A percentile compares a stretch with the other conserved stretches of the same genome.
Conservation (phyloP, 75 land plant genomes). For the Pseudotsuga menziesii region DNA sequence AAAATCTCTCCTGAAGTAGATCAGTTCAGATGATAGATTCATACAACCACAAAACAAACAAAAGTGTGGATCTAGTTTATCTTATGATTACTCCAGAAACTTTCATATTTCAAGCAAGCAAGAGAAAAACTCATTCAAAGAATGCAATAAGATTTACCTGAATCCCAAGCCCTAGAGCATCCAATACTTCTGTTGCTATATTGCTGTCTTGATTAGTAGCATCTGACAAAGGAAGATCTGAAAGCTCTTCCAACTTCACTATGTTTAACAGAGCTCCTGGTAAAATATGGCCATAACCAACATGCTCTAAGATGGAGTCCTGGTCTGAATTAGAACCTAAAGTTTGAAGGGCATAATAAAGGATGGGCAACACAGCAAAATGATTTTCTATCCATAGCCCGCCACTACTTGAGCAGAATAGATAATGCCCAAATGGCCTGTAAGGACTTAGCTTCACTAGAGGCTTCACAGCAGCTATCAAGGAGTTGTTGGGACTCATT, state of each 20-base stretch:
- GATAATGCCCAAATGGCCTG: conserved; percentile 52
- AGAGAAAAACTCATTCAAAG: neutral
- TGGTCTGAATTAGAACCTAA: neutral
- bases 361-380: conserved; percentile 47
- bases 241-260: neutral
- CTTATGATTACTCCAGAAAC: too few relatives aligned
- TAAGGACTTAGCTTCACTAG: conserved; percentile 49
- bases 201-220: neutral
- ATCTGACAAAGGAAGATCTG: neutral
- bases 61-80: too few relatives aligned
- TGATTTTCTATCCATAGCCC: conserved; percentile 28
- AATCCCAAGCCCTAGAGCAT: neutral
- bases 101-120: too few relatives aligned
- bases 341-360: conserved; percentile 37
- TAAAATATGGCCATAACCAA: neutral
- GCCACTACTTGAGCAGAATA: conserved; percentile 30
- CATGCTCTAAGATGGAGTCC: neutral
- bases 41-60: too few relatives aligned
- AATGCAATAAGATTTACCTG: neutral
- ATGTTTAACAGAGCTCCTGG: neutral
- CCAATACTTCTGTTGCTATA: neutral
- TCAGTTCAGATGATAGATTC: too few relatives aligned
- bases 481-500: conserved; percentile 40
- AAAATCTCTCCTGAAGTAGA: too few relatives aligned
- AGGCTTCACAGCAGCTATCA: conserved; percentile 25